Percentiles rank a stretch among this genome's conserved stretches.
Evolutionary conservation across 225 moss, liverwort and hornwort species (phyloP).

Genomic region (Asterella californica): DNA sequence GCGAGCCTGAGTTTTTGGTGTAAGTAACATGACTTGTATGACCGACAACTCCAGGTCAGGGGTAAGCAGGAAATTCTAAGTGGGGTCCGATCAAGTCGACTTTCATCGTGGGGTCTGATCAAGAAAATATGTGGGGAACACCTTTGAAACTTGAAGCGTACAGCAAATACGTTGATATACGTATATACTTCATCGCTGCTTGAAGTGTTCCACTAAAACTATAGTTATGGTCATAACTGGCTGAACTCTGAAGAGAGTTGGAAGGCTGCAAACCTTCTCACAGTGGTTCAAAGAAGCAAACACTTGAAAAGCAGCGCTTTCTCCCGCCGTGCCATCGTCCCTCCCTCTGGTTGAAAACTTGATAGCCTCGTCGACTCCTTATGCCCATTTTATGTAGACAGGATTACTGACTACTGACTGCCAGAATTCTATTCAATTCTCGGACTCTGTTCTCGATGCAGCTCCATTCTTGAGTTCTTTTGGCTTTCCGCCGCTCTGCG

Average conservation of each 20-base stretch:
- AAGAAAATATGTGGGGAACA: too few species aligned
- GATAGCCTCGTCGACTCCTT: not conserved
- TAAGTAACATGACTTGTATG: too few species aligned
- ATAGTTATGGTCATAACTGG: too few species aligned
- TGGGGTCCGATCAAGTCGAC: too few species aligned
- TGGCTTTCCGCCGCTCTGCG: not conserved
- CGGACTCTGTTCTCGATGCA: not conserved
- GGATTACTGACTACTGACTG: not conserved
- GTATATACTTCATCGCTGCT: too few species aligned
- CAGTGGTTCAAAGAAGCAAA: not conserved
- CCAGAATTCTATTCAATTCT: not conserved
- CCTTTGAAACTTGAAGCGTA: too few species aligned
- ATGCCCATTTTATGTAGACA: not conserved
- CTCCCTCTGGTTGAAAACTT: not conserved
- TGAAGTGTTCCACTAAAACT: too few species aligned
- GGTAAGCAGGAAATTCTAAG: too few species aligned
- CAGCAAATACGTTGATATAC: too few species aligned
- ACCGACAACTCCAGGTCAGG: too few species aligned
- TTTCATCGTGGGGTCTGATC: too few species aligned
- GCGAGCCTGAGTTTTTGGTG: too few species aligned
- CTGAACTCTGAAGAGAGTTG: not conserved
- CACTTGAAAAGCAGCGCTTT: not conserved
- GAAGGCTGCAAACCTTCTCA: not conserved
- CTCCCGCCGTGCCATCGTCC: constrained; percentile 3
- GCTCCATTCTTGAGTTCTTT: not conserved